Percentiles rank a stretch among this genome's conserved stretches.
Conservation (phyloP, 169 alveolate genomes). For the Plasmodium yoelii region DNA sequence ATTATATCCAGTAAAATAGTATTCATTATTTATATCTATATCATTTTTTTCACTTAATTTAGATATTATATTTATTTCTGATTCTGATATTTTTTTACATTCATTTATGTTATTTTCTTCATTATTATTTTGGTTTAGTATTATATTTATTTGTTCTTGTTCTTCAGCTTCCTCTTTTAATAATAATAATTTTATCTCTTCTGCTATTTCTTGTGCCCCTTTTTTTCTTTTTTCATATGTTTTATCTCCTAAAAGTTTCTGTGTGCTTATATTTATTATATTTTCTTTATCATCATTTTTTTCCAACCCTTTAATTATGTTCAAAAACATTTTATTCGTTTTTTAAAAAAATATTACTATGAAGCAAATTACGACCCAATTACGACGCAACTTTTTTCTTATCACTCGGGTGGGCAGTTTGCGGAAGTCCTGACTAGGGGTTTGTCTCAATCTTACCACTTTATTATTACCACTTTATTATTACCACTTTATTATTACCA, state of each 20-base stretch:
- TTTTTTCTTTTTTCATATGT: constrained; percentile 72
- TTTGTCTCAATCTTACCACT: no score
- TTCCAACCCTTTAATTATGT: constrained; percentile 53
- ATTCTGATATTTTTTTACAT: constrained; percentile 16
- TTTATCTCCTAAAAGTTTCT: constrained; percentile 58
- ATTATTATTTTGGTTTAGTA: constrained; percentile 6
- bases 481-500: no score
- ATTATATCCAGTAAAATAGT: constrained; percentile 36
- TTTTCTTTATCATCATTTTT: constrained; percentile 62
- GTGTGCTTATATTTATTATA: constrained; percentile 34
- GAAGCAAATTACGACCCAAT: no score
- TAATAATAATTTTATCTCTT: constrained; percentile 31
- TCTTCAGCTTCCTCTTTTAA: constrained; percentile 57
- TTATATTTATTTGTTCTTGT: constrained; percentile 24
- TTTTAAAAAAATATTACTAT: not conserved
- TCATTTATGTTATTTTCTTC: constrained; percentile 16
- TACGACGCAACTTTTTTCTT: no score
- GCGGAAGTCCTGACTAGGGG: no score
- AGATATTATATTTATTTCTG: constrained; percentile 17
- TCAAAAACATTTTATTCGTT: constrained; percentile 38
- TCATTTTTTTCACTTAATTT: constrained; percentile 16
- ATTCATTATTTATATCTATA: constrained; percentile 30
- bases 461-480: no score
- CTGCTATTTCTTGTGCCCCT: constrained; percentile 73
- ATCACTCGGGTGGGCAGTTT: no score